Evolutionary conservation across 164 flowering plant genomes (phyloP).

Genomic region (Aristolochia fimbriata): DNA sequence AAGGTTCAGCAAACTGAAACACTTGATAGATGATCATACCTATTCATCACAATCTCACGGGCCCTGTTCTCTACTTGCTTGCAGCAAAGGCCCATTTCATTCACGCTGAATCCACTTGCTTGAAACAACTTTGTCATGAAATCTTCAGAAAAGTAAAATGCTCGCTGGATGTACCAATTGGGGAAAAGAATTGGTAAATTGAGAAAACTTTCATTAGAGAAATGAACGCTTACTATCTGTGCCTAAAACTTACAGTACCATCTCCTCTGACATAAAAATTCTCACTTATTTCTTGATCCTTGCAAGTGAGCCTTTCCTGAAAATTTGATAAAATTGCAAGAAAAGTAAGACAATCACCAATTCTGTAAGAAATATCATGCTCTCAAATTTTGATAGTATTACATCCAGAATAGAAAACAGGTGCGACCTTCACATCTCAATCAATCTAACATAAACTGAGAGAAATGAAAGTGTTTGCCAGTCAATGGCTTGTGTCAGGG

Average conservation of each 20-base stretch:
- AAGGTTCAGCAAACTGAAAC: neutral
- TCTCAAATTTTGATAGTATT: neutral
- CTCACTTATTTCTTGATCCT: constrained; percentile 89
- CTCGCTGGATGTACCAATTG: constrained; percentile 49
- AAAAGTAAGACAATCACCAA: constrained; percentile 1
- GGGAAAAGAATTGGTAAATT: neutral
- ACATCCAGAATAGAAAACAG: too few relatives aligned
- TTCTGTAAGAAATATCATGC: neutral
- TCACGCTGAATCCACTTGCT: constrained; percentile 54
- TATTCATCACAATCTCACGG: constrained; percentile 76
- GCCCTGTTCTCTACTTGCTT: constrained; percentile 95
- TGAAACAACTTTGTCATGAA: constrained; percentile 57
- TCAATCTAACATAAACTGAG: too few relatives aligned
- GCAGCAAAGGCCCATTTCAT: constrained; percentile 67
- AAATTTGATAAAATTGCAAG: constrained; percentile 1
- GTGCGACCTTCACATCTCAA: too few relatives aligned
- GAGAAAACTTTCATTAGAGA: neutral
- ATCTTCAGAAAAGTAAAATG: constrained; percentile 86
- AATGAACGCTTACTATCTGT: too few relatives aligned
- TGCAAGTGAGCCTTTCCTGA: constrained; percentile 72
- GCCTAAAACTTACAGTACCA: constrained; percentile 71
- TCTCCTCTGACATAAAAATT: constrained; percentile 97
- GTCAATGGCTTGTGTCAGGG: too few relatives aligned
- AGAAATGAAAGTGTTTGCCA: too few relatives aligned
- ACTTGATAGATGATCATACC: constrained; percentile 29